A percentile compares a stretch with the other conserved stretches of the same genome.
Conservation (phyloP, 345 rosid genomes). For the Lepidium africanum region DNA sequence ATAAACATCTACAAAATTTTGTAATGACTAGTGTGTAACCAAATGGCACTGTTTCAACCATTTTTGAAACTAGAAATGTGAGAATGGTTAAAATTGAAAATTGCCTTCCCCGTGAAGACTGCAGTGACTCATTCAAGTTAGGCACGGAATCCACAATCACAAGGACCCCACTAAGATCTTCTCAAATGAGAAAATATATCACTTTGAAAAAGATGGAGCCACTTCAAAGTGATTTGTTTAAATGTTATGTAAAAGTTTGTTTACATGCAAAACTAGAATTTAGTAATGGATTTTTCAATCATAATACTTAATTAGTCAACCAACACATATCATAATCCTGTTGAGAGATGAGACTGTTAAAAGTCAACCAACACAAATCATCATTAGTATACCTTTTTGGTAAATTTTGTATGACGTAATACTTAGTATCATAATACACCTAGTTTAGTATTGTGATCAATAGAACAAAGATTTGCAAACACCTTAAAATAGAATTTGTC, state of each 20-base stretch:
- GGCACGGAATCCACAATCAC: slow-evolving; percentile 25
- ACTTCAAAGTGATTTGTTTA: not conserved
- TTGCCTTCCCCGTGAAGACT: slow-evolving; percentile 27
- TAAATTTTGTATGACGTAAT: too few species aligned
- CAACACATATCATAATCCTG: too few species aligned
- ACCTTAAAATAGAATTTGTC: too few species aligned
- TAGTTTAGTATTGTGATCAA: too few species aligned
- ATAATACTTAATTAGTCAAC: too few species aligned
- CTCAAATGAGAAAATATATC: not conserved
- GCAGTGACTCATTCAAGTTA: slow-evolving; percentile 27
- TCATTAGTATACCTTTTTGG: too few species aligned
- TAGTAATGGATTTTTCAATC: too few species aligned
- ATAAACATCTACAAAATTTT: not conserved
- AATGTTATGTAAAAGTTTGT: not conserved
- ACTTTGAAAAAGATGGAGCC: not conserved
- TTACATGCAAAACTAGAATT: not conserved
- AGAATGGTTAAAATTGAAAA: not conserved
- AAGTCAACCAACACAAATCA: too few species aligned
- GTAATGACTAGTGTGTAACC: not conserved
- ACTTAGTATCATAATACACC: too few species aligned
- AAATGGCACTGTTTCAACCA: slow-evolving; percentile 14
- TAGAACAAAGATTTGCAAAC: too few species aligned
- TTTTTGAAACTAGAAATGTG: slow-evolving; percentile 3
- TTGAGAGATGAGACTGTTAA: too few species aligned
- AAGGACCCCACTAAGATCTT: slow-evolving; percentile 20